Percentiles rank a stretch among this genome's conserved stretches.
These are phyloP conservation scores for Canna indica DNA, from an alignment of 176 grass and related monocot species.

Conservation along the genomic window DNA sequence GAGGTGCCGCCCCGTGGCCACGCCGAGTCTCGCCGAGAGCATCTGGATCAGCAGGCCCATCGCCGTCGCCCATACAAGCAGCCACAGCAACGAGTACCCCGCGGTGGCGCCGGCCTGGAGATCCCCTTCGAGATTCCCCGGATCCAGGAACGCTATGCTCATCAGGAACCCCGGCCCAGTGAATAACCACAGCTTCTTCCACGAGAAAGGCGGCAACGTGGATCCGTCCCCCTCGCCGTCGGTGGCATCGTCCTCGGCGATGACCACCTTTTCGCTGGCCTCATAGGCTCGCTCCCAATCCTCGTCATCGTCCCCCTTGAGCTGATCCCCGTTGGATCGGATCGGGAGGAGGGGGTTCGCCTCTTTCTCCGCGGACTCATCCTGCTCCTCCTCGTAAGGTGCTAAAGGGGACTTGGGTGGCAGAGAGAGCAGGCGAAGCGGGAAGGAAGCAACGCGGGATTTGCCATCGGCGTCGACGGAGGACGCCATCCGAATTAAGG, in stretches of 20 bases:
- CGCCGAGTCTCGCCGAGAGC: conserved; percentile 16
- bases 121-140: conserved; percentile 14
- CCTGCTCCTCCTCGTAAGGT: background rate
- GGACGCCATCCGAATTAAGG: background rate
- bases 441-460: background rate
- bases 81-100: conserved; percentile 7
- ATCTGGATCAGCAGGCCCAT: conserved; percentile 20
- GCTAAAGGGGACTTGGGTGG: background rate
- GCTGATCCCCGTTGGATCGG: background rate
- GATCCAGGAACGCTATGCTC: conserved; percentile 17
- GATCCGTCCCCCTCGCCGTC: background rate
- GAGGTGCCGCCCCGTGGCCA: conserved; percentile 13
- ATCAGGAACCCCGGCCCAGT: conserved; percentile 19
- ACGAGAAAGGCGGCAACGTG: conserved; percentile 4
- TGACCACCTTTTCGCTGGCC: background rate
- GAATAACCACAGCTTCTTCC: conserved; percentile 15
- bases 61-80: conserved; percentile 15
- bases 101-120: conserved; percentile 13
- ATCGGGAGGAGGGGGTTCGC: conserved; percentile 3
- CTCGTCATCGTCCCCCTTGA: background rate
- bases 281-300: conserved; percentile 2
- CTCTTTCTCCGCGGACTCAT: background rate
- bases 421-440: background rate
- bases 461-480: background rate
- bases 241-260: background rate